Conservation (phyloP, 768 basidiomycete species). For the Lactifluus echinatus region DNA sequence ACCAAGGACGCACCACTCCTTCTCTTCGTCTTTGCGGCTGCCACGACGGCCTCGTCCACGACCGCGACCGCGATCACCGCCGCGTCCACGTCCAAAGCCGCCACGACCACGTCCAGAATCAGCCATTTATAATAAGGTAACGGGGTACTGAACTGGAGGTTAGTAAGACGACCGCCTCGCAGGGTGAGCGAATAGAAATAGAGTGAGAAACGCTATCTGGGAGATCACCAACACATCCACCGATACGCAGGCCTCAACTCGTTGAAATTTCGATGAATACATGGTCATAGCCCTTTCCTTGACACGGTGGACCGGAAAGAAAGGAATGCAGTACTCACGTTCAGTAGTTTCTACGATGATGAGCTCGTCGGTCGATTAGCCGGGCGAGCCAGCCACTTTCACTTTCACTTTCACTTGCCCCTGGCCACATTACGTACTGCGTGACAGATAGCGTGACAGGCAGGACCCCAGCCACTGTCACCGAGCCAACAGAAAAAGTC, state of each 20-base stretch:
- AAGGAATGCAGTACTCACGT: slow-evolving; percentile 2
- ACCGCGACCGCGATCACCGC: slow-evolving; percentile 51
- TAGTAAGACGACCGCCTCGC: slow-evolving; percentile 9
- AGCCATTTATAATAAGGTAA: slow-evolving; percentile 49
- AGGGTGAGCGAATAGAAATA: not conserved
- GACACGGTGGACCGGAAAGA: not conserved
- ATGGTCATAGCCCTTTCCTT: not conserved
- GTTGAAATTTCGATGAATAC: not conserved
- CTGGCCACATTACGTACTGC: not conserved
- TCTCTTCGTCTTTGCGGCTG: slow-evolving; percentile 98
- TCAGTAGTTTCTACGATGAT: not conserved
- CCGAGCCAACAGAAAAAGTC: not conserved
- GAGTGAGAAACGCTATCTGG: slow-evolving; percentile 9
- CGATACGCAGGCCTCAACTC: not conserved
- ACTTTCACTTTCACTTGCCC: too few species aligned
- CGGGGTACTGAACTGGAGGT: slow-evolving; percentile 22
- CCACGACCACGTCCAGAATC: slow-evolving; percentile 88
- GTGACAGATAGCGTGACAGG: not conserved
- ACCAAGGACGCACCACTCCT: slow-evolving; percentile 75
- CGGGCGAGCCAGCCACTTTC: not conserved
- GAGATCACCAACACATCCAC: slow-evolving; percentile 6
- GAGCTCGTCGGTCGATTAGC: not conserved
- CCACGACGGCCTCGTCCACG: slow-evolving; percentile 85
- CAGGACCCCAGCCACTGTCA: not conserved
- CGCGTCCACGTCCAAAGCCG: slow-evolving; percentile 80